Evolutionary conservation across 2,329 filamentous ascomycete species (phyloP), one percentile per base, ranked within the genome.

Genomic region (Arthrocladium fulminans): DNA sequence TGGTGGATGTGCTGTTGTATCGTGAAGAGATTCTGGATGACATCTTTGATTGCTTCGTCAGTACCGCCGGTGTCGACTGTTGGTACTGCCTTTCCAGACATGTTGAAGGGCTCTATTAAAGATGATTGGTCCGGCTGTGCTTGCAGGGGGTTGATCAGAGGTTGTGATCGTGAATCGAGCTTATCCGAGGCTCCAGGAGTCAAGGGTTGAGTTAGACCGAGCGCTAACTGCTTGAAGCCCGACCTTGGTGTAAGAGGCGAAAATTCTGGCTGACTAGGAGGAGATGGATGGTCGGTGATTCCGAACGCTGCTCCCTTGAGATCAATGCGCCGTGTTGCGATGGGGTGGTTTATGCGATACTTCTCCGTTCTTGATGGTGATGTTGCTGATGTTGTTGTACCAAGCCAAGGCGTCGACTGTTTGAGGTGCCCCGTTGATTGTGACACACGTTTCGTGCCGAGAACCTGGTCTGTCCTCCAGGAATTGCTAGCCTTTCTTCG

Each of bases 1-100:
- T 79, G 77, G 60, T 79, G 73, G 1, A 71, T 67, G n/a, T 69
- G 69, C 24, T 73, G 72, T 62, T 81, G 76, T 38, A 79, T 74
- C 54, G 79, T 73, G 66, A 77, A 82, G 45, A 83, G 71, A 56
- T 78, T 75, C 56, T 79, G 75, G 54, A 82, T 78, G 50, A 81
- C 73, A 39, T 74, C 72, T 64, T 79, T 80, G 42, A 59, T 53
- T 3, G 44, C 51, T 17, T 38, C 45, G 32, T 53, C 51, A n/a
- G 57, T 55, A 34, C 44, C 53, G 44, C 44, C 54, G 15, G n/a
- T n/a, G n/a, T n/a, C n/a, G n/a, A n/a, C n/a, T n/a, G n/a, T n/a
- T n/a, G n/a, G n/a, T n/a, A n/a, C n/a, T n/a, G n/a, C n/a, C n/a
- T n/a, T n/a, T n/a, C n/a, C n/a, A n/a, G n/a, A n/a, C n/a, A n/a